Conservation (phyloP, 2,329 filamentous ascomycete genomes). For the Neoscytalidium dimidiatum region DNA sequence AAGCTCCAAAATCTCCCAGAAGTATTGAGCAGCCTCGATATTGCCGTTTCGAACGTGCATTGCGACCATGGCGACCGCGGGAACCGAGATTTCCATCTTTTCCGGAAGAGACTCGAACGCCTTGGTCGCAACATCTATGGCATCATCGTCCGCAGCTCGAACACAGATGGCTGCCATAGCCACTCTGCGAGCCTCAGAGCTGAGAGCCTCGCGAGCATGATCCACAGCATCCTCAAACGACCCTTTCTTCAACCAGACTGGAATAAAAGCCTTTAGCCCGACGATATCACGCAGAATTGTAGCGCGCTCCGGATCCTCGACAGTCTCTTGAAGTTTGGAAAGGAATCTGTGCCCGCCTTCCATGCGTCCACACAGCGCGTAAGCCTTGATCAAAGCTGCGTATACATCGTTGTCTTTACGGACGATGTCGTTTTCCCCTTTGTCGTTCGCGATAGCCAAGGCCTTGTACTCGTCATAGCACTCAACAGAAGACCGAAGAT, state of each 20-base stretch:
- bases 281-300: slow-evolving; percentile 70
- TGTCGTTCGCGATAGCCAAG: slow-evolving; percentile 82
- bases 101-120: slow-evolving; percentile 53
- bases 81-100: slow-evolving; percentile 45
- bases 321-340: slow-evolving; percentile 68
- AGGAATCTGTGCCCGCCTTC: slow-evolving; percentile 85
- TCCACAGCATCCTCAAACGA: slow-evolving; percentile 72
- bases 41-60: slow-evolving; percentile 83
- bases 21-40: slow-evolving; percentile 72
- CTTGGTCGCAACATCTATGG: slow-evolving; percentile 66
- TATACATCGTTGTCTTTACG: slow-evolving; percentile 85
- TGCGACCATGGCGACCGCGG: slow-evolving; percentile 80
- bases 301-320: slow-evolving; percentile 53
- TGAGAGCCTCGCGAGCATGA: slow-evolving; percentile 66
- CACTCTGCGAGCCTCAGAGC: slow-evolving; percentile 58
- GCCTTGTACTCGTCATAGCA: slow-evolving; percentile 94
- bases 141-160: slow-evolving; percentile 76
- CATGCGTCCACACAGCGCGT: slow-evolving; percentile 76
- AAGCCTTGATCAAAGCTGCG: slow-evolving; percentile 86
- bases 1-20: slow-evolving; percentile 74
- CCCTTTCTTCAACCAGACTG: slow-evolving; percentile 71
- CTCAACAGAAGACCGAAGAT: slow-evolving; percentile 85
- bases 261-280: slow-evolving; percentile 73
- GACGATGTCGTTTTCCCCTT: slow-evolving; percentile 66
- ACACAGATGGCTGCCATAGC: slow-evolving; percentile 75